Base-by-base conservation (phyloP, 129 eudicot species). In the Escallonia herrerae region DNA sequence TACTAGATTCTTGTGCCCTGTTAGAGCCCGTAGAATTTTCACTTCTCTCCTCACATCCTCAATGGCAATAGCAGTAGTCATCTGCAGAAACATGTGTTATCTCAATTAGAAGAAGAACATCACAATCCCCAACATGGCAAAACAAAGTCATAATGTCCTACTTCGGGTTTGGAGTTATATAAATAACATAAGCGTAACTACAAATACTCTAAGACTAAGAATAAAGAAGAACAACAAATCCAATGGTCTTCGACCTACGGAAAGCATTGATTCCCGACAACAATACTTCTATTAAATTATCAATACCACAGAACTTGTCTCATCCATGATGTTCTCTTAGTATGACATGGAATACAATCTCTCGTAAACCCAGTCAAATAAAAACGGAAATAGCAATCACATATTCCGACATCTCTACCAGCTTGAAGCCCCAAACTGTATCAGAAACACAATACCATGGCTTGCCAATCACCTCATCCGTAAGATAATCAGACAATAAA, bases 41-140 rank as follows among this genome's bases (percentile, higher is more conserved):
- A 89, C 95, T 84, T 94, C 97, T 80, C 99, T 82, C 73, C 97
- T 84, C 40, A 84, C 97, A 72, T 89, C 97, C 65, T 94, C 99
- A 64, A 94, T 86, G 55, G 99, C 95, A 72, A 94, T 94, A 67
- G 90, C 86, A 0, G 99, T 94, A 40, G 93, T 86, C 99, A 94
- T 86, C 99, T 94, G 91, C 76, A 78, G 73, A 72, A 68, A 65
- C 5, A 55, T 38, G 46, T 38, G 22, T 47, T 46, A 10, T 60
- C 14, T 56, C 37, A 11, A 64, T 65, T 44, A 74, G 69, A 56
- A 74, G 39, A 52, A 15, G 13, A 64, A 45, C 55, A 79, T 41
- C 3, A 8, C 55, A 50, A 15, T 58, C 38, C 61, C 38, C 47
- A 70, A 46, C 8, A 15, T 40, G 4, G 15, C 37, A 68, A 47